These are phyloP conservation scores for Artemisia tridentata DNA, from an alignment of 129 eudicot species.

Conservation along the genomic window DNA sequence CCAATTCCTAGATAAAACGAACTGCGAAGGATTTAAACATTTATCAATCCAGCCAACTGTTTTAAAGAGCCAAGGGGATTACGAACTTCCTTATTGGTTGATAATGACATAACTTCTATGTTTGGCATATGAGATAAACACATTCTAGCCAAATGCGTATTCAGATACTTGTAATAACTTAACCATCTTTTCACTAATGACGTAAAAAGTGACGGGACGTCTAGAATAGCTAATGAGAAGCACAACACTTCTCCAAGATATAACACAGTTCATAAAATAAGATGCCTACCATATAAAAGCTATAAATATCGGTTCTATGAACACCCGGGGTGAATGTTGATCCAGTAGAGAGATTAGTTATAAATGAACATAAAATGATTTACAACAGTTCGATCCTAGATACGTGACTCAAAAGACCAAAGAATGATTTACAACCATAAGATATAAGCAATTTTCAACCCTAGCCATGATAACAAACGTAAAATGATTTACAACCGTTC, in stretches of 20 bases:
- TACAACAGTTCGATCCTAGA: no score
- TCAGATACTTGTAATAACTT: neutral
- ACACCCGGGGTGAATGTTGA: neutral
- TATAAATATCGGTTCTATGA: neutral
- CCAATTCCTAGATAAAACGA: no score
- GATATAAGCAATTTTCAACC: no score
- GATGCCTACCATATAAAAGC: constrained; percentile 9
- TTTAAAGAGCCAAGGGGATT: neutral
- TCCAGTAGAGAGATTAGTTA: neutral
- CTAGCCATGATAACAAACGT: no score
- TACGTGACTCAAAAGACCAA: no score
- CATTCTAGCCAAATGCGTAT: neutral
- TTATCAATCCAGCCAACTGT: constrained; percentile 6
- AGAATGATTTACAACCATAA: no score
- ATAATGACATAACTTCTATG: constrained; percentile 7
- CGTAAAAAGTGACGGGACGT: neutral
- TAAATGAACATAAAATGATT: no score
- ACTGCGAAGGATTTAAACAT: neutral
- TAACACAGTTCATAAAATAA: constrained; percentile 9
- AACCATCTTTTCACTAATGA: neutral
- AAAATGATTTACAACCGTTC: no score
- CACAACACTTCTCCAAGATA: neutral
- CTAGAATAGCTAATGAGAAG: constrained; percentile 10
- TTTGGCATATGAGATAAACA: neutral
- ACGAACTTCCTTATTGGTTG: constrained; percentile 3